Conservation (phyloP, 495 filamentous ascomycete genomes). For the Glonium stellatum region DNA sequence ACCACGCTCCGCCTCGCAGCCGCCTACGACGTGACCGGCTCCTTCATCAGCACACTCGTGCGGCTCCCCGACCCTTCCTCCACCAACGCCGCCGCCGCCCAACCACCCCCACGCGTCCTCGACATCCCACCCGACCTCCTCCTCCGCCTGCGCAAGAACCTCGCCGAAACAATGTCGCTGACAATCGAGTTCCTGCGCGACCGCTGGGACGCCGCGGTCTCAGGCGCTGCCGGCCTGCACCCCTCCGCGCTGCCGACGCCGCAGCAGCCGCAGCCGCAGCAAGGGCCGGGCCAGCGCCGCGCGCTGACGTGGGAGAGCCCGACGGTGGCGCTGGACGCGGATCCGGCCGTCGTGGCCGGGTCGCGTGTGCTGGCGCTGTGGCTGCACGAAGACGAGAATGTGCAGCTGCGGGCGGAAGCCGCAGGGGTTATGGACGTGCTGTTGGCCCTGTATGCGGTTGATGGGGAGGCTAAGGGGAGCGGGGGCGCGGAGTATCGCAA, state of each 20-base stretch:
- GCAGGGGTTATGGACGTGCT: constrained; percentile 53
- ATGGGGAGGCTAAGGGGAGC: background rate
- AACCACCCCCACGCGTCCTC: constrained; percentile 5
- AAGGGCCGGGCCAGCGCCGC: background rate
- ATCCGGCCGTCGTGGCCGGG: constrained; percentile 45
- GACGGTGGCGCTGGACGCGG: constrained; percentile 37
- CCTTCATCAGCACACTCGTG: constrained; percentile 54
- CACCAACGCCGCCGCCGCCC: constrained; percentile 12
- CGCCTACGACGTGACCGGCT: constrained; percentile 51
- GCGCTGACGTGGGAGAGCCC: constrained; percentile 46
- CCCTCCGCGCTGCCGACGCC: constrained; percentile 38
- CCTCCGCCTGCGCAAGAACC: constrained; percentile 50
- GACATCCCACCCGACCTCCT: constrained; percentile 47
- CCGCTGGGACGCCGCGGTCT: constrained; percentile 52
- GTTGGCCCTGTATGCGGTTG: constrained; percentile 45
- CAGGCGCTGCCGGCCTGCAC: constrained; percentile 46
- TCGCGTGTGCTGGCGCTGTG: constrained; percentile 51
- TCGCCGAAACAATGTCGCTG: constrained; percentile 52
- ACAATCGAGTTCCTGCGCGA: constrained; percentile 59
- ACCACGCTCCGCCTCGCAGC: constrained; percentile 48
- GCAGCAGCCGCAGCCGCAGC: constrained; percentile 32
- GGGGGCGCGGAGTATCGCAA: background rate
- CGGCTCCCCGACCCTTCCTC: constrained; percentile 40
- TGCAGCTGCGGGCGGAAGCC: constrained; percentile 40
- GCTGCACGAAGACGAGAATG: constrained; percentile 10